These are phyloP conservation scores for Coleophoma crateriformis DNA, from an alignment of 2,329 filamentous ascomycete species.

Conservation along the genomic window DNA sequence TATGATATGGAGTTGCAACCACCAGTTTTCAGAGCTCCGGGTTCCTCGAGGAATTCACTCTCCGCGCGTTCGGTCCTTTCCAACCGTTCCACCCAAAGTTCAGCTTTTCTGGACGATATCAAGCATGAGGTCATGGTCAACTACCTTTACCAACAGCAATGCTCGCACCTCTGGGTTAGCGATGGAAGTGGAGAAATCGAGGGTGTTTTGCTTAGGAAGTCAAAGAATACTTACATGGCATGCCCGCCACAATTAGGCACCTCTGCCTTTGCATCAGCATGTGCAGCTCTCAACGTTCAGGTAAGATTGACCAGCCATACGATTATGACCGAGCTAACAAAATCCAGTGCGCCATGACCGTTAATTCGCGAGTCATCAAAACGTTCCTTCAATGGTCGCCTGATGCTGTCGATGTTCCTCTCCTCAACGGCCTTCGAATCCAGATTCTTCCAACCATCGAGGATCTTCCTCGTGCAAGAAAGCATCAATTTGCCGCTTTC, in stretches of 20 bases:
- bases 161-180: slow-evolving; percentile 66
- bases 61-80: slow-evolving; percentile 29
- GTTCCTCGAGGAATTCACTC: slow-evolving; percentile 47
- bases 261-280: slow-evolving; percentile 59
- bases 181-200: slow-evolving; percentile 64
- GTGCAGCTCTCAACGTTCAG: slow-evolving; percentile 65
- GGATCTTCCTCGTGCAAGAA: slow-evolving; percentile 64
- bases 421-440: slow-evolving; percentile 71
- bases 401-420: slow-evolving; percentile 66
- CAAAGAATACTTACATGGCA: slow-evolving; percentile 64
- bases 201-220: slow-evolving; percentile 67
- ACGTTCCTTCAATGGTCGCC: slow-evolving; percentile 70
- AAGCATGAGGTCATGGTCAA: slow-evolving; percentile 82
- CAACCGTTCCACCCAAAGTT: slow-evolving; percentile 39
- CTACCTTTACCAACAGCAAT: slow-evolving; percentile 77
- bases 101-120: slow-evolving; percentile 62
- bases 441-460: slow-evolving; percentile 70
- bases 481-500: slow-evolving; percentile 78
- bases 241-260: slow-evolving; percentile 61
- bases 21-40: slow-evolving; percentile 37
- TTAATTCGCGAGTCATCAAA: slow-evolving; percentile 75
- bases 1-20: slow-evolving; percentile 44
- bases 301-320: slow-evolving; percentile 34
- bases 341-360: slow-evolving; percentile 67
- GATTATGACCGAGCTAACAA: slow-evolving; percentile 10